Evolutionary conservation across 148 eudicot genomes (phyloP), one percentile per base, ranked within the genome.

Genomic region (Amaranthus palmeri): DNA sequence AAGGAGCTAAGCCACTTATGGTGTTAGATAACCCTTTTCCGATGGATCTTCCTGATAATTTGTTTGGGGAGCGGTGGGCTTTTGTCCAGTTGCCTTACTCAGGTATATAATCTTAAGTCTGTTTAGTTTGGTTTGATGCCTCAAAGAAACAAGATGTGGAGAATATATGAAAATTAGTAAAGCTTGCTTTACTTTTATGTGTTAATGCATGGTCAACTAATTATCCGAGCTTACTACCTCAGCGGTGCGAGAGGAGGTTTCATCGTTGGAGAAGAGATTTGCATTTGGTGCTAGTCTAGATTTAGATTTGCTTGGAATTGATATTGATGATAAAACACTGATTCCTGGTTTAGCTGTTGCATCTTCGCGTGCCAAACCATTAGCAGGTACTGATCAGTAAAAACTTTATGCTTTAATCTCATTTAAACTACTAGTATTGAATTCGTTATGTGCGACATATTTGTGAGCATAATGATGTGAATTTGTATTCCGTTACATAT

Each of bases 281-380:
- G 77, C 82, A 70, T 93, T 93, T 75, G 97, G 97, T 54, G 88
- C 98, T 72, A 80, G 77, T 74, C 77, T 93, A 64, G 98, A 93
- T 82, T 76, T 89, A 87, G 96, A 93, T 82, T 86, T 93, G 61
- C 80, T 93, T 65, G 98, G 97, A 65, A 86, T 91, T 70, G 98
- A 93, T 60, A 85, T 93, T 65, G 91, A 81, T 75, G 96, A 86
- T 11, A 76, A 83, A 11, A 87, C 98, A 44, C 81, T 93, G 76
- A 86, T 93, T 79, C 98, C 98, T 70, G 98, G 98, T 65, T 83
- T 93, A 60, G 92, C 98, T 15, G 97, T 93, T 68, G 86, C 97
- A 65, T 78, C 98, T 68, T 89, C 97, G 17, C 91, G 98, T 0
- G 93, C 98, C 63, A 79, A 83, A 74, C 97, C 98, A 67, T 75